Percentiles rank a stretch among this genome's conserved stretches.
Evolutionary conservation across 2,329 filamentous ascomycete genomes (phyloP).

Genomic region (Periconia digitata): DNA sequence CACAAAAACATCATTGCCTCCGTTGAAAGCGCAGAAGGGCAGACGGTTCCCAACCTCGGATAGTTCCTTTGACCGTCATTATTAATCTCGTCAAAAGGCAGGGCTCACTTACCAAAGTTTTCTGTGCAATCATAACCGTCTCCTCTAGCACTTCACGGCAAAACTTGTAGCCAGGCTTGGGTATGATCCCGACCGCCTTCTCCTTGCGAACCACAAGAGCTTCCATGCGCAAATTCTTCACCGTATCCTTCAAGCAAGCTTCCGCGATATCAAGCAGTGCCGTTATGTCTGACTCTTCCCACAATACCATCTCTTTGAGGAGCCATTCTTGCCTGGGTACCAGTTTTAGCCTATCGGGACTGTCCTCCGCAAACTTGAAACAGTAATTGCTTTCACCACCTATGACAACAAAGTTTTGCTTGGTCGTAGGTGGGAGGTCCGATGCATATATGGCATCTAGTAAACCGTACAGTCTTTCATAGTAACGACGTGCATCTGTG

Average conservation of each 20-base stretch:
- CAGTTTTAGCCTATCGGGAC: constrained; percentile 67
- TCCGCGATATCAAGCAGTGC: constrained; percentile 88
- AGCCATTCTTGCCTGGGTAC: constrained; percentile 70
- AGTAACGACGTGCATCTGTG: constrained; percentile 83
- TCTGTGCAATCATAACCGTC: constrained; percentile 91
- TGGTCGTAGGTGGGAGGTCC: constrained; percentile 65
- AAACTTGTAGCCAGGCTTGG: constrained; percentile 65
- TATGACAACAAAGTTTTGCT: constrained; percentile 83
- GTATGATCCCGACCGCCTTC: constrained; percentile 60
- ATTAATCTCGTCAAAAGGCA: background rate
- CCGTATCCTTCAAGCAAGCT: constrained; percentile 76
- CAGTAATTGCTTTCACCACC: constrained; percentile 96
- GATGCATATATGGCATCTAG: constrained; percentile 74
- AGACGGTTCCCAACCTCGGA: constrained; percentile 68
- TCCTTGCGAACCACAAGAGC: constrained; percentile 85
- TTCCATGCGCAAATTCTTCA: constrained; percentile 75
- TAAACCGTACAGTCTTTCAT: constrained; percentile 81
- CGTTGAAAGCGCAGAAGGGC: constrained; percentile 98
- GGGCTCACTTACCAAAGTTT: constrained; percentile 61
- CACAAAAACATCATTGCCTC: constrained; percentile 93
- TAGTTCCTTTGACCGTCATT: constrained; percentile 59
- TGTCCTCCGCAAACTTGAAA: constrained; percentile 71
- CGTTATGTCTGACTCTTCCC: constrained; percentile 75
- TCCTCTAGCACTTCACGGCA: constrained; percentile 90
- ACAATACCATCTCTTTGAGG: constrained; percentile 74